Conservation (phyloP, 352 stramenopile genomes). For the Thraustochytrium aureum region DNA sequence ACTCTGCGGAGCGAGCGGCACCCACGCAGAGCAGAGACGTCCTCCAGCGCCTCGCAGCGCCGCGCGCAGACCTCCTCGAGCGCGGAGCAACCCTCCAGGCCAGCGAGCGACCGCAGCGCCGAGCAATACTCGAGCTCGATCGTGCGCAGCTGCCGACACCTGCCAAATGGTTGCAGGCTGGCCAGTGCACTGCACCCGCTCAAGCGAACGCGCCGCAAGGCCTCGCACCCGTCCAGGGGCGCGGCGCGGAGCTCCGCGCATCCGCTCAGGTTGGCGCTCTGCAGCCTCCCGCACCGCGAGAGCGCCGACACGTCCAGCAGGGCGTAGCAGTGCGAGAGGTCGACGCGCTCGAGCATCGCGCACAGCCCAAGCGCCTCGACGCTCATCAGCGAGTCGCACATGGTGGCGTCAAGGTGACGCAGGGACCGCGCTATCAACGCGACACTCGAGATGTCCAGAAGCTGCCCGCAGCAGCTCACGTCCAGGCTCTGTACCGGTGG, state of each 20-base stretch:
- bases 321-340: slow-evolving; percentile 19
- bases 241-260: neutral
- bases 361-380: neutral
- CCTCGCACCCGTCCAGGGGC: neutral
- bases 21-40: neutral
- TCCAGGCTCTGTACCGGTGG: slow-evolving; percentile 5
- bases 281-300: neutral
- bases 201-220: neutral
- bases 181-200: slow-evolving; percentile 3
- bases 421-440: neutral
- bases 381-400: neutral
- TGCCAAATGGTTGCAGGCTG: neutral
- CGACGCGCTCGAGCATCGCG: neutral
- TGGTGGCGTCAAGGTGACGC: neutral
- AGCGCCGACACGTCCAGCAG: neutral
- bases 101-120: neutral
- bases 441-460: slow-evolving; percentile 18
- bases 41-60: slow-evolving; percentile 3
- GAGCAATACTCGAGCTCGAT: slow-evolving; percentile 26
- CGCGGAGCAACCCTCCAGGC: neutral
- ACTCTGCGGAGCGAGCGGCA: neutral
- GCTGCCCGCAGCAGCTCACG: slow-evolving; percentile 21
- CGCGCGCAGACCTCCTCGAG: slow-evolving; percentile 3
- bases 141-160: neutral
- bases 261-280: neutral